phyloP scores from a whole-genome alignment of 148 eudicot species.

The Nepenthes mirabilis region DNA sequence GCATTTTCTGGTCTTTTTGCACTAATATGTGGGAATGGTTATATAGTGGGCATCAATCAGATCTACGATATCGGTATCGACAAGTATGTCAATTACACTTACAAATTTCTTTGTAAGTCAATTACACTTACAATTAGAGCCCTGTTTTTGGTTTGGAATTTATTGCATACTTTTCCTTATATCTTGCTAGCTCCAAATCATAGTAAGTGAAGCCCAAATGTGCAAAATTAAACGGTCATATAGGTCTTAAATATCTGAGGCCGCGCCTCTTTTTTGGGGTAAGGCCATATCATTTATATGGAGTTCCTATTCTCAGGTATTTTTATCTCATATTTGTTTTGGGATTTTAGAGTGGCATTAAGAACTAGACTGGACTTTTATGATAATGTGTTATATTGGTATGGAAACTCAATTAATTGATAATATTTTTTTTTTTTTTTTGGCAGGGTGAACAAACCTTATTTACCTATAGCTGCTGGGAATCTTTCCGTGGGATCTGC shows the following conservation, averaged over 20 bases:
- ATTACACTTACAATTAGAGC: slow-evolving; percentile 4
- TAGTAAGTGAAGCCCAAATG: no score
- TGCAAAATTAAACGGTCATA: no score
- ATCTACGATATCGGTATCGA: slow-evolving; percentile 99
- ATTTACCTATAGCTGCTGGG: slow-evolving; percentile 96
- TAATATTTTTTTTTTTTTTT: neutral
- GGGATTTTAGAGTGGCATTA: neutral
- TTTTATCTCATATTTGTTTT: neutral
- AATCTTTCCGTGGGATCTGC: slow-evolving; percentile 94
- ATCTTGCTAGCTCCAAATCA: no score
- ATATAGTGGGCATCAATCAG: slow-evolving; percentile 97
- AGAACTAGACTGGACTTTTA: neutral
- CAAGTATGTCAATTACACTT: slow-evolving; percentile 53
- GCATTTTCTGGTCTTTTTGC: slow-evolving; percentile 85
- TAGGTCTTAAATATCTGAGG: no score
- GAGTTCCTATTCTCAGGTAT: neutral
- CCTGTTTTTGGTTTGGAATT: no score
- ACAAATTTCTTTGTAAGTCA: slow-evolving; percentile 19
- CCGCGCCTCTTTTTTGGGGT: neutral
- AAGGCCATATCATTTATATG: neutral
- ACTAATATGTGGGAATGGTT: slow-evolving; percentile 91
- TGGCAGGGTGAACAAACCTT: slow-evolving; percentile 94
- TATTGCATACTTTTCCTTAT: no score
- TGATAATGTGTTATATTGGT: neutral
- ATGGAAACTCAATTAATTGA: neutral